Conservation (phyloP, 176 grass and related monocot genomes). For the Rhynchospora tenuis region DNA sequence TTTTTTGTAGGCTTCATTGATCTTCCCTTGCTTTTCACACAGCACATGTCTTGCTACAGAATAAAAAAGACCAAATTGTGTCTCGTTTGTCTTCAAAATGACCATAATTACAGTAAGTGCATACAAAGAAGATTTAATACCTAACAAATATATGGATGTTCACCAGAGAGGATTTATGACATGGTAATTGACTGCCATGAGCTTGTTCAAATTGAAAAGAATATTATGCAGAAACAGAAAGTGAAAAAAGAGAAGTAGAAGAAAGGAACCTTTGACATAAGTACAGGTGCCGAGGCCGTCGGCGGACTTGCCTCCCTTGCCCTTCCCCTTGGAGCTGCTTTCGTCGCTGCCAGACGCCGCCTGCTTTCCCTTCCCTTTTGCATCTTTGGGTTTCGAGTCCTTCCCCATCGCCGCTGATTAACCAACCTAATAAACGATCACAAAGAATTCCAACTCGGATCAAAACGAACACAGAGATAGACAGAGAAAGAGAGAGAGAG, state of each 20-base stretch:
- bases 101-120: too few species aligned
- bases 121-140: too few species aligned
- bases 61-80: slow-evolving; percentile 1
- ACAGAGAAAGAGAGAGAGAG: too few species aligned
- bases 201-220: background rate
- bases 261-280: slow-evolving; percentile 72
- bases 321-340: slow-evolving; percentile 56
- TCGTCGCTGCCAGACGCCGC: slow-evolving; percentile 44
- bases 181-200: too few species aligned
- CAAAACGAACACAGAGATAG: background rate
- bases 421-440: background rate
- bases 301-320: slow-evolving; percentile 72
- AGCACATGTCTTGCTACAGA: slow-evolving; percentile 73
- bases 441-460: background rate
- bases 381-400: slow-evolving; percentile 74
- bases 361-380: slow-evolving; percentile 76
- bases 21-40: slow-evolving; percentile 96
- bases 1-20: slow-evolving; percentile 98
- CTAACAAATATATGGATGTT: too few species aligned
- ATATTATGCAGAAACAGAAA: background rate
- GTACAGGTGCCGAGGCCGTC: slow-evolving; percentile 92
- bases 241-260: background rate
- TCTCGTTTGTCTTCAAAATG: too few species aligned
- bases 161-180: too few species aligned
- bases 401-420: slow-evolving; percentile 52